A percentile compares a stretch with the other conserved stretches of the same genome.
phyloP scores from a whole-genome alignment of 1,284 basidiomycete species.

The Ganoderma resinaceum region DNA sequence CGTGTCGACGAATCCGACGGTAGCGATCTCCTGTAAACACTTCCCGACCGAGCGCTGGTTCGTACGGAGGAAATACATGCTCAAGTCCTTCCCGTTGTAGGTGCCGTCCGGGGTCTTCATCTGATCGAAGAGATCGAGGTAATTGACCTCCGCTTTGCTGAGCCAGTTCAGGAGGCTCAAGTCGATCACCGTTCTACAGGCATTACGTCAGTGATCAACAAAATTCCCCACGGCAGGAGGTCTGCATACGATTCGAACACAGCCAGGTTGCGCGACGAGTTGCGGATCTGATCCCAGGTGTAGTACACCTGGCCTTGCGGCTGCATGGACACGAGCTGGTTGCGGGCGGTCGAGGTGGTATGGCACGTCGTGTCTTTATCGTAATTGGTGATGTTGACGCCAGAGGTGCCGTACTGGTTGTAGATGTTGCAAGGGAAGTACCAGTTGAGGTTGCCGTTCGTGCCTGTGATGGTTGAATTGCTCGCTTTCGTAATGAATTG shows the following conservation, averaged over 20 bases:
- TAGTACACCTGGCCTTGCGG: slow-evolving; percentile 91
- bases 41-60: slow-evolving; percentile 71
- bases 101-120: slow-evolving; percentile 76
- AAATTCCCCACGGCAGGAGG: slow-evolving; percentile 7
- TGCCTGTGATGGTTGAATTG: slow-evolving; percentile 72
- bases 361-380: slow-evolving; percentile 77
- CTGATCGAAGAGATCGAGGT: slow-evolving; percentile 84
- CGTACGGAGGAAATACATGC: slow-evolving; percentile 79
- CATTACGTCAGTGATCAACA: slow-evolving; percentile 4
- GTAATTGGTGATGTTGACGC: slow-evolving; percentile 76
- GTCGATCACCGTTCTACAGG: slow-evolving; percentile 83
- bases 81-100: slow-evolving; percentile 86
- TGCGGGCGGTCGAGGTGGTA: slow-evolving; percentile 59
- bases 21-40: slow-evolving; percentile 88
- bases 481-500: slow-evolving; percentile 77
- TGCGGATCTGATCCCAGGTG: slow-evolving; percentile 86
- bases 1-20: slow-evolving; percentile 94
- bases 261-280: slow-evolving; percentile 79
- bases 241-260: slow-evolving; percentile 87
- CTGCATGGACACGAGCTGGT: slow-evolving; percentile 53
- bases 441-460: slow-evolving; percentile 71
- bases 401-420: slow-evolving; percentile 72
- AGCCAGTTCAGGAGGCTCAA: slow-evolving; percentile 88
- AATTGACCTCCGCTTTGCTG: slow-evolving; percentile 77
- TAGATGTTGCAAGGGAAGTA: slow-evolving; percentile 97